Evolutionary conservation across 2,329 filamentous ascomycete species (phyloP), one percentile per base, ranked within the genome.

Genomic region (Aspergillus clavatus): DNA sequence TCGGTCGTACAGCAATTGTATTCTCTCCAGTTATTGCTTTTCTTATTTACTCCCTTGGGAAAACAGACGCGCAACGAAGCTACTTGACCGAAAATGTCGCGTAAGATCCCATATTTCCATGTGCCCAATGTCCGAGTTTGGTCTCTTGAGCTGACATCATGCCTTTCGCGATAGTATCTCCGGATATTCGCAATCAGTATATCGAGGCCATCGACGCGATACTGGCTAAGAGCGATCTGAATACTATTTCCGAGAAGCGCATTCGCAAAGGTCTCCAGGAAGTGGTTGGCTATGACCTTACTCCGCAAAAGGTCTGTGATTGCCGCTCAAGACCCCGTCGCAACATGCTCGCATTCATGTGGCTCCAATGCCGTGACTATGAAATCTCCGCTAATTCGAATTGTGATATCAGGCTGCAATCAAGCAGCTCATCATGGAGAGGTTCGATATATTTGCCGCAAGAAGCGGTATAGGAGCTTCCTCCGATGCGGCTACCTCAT

Each of bases 401-500:
- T 45, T 47, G 38, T 26, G 8, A 31, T 35, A 35, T 42, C 43
- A 88, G 85, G 72, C 77, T 61, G 80, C 81, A 11, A 84, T 89
- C 66, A 87, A 87, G 62, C 72, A 72, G 41, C 73, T 89, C 39
- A 89, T 89, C 44, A 83, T 85, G 69, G 76, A 80, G 54, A 82
- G 86, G 14, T 89, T 89, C 65, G 86, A 89, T 59, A 78, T 83
- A 45, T 79, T 84, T 40, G 75, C 77, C 22, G 68, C 71, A 33
- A 67, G 67, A 31, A 70, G 69, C 55, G 67, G 66, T 14, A 61
- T 64, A 46, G 68, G 55, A 38, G 60, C 55, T 5, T 56, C 65
- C 3, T 52, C 67, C 18, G 62, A 65, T 27, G 53, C 58, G 23
- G 54, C 57, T 22, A 38, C 50, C 8, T 43, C 51, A 4, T 42